These are phyloP conservation scores for Vinca minor DNA, from an alignment of 257 asterid species.

Conservation along the genomic window DNA sequence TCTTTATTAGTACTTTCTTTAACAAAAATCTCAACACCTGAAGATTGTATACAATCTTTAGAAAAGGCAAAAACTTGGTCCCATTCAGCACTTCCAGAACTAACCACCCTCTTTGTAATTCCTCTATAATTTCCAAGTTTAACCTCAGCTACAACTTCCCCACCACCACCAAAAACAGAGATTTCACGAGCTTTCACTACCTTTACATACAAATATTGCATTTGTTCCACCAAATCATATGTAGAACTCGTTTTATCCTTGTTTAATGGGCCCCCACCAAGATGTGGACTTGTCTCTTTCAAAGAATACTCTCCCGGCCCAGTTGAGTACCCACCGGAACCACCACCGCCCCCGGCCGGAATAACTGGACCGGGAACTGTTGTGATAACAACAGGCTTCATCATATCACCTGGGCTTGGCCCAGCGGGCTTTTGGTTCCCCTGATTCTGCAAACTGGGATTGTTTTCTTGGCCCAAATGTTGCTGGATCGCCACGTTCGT, in stretches of 20 bases:
- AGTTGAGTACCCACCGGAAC: not conserved
- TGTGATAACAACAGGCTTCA: slow-evolving; percentile 63
- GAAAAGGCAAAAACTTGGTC: slow-evolving; percentile 82
- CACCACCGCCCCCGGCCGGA: slow-evolving; percentile 30
- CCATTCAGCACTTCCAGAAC: slow-evolving; percentile 47
- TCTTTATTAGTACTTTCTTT: slow-evolving; percentile 56
- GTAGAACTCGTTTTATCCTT: slow-evolving; percentile 64
- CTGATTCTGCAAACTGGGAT: slow-evolving; percentile 33
- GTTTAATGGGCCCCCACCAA: slow-evolving; percentile 48
- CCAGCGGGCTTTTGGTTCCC: slow-evolving; percentile 46
- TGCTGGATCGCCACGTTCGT: slow-evolving; percentile 39
- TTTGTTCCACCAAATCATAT: slow-evolving; percentile 74
- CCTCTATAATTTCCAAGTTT: slow-evolving; percentile 80
- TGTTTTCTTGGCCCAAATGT: slow-evolving; percentile 22
- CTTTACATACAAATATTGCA: slow-evolving; percentile 70
- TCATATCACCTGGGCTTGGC: slow-evolving; percentile 44
- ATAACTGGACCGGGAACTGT: slow-evolving; percentile 37
- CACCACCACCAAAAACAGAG: slow-evolving; percentile 40
- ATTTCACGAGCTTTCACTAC: slow-evolving; percentile 60
- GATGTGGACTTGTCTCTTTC: slow-evolving; percentile 73
- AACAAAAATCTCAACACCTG: slow-evolving; percentile 60
- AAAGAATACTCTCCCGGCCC: slow-evolving; percentile 44
- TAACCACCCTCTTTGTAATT: slow-evolving; percentile 47
- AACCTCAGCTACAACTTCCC: slow-evolving; percentile 68
- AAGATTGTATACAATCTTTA: slow-evolving; percentile 71